A percentile compares a stretch with the other conserved stretches of the same genome.
Conservation (phyloP, 73 alveolate genomes). For the Halteria grandinella region DNA sequence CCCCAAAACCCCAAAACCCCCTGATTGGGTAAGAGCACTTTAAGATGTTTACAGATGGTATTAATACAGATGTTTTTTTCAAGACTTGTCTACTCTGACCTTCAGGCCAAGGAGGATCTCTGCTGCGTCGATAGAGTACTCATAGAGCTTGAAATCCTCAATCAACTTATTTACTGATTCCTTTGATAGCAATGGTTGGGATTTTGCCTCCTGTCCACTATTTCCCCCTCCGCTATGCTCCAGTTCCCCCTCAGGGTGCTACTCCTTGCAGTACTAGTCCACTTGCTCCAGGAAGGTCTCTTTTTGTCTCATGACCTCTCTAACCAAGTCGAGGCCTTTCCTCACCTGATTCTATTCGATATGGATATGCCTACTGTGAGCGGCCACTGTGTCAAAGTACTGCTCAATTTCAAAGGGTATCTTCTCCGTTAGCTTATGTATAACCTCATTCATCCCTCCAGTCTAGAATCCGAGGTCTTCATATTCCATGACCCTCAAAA, state of each 20-base stretch:
- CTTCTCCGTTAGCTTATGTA: constrained; percentile 17
- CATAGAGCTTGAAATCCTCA: constrained; percentile 46
- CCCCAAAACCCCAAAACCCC: not conserved
- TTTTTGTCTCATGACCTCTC: constrained; percentile 47
- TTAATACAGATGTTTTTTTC: not conserved
- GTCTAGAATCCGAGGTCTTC: constrained; percentile 31
- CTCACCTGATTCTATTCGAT: constrained; percentile 32
- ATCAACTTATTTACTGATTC: constrained; percentile 21
- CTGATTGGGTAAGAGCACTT: not conserved
- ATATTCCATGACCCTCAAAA: constrained; percentile 20
- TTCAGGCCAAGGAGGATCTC: constrained; percentile 45
- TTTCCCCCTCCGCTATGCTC: too few species aligned
- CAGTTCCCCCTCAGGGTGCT: too few species aligned
- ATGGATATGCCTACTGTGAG: constrained; percentile 13
- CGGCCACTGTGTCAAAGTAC: constrained; percentile 44
- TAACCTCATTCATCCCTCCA: constrained; percentile 6
- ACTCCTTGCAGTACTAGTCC: too few species aligned
- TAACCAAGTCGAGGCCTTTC: constrained; percentile 47
- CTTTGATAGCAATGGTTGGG: not conserved
- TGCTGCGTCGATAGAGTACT: constrained; percentile 28
- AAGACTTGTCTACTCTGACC: constrained; percentile 34
- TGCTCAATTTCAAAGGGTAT: constrained; percentile 51
- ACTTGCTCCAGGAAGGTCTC: constrained; percentile 18
- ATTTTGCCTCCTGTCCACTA: too few species aligned
- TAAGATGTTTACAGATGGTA: not conserved